These are phyloP conservation scores for Harrya chromipes DNA, from an alignment of 768 basidiomycete species.

Conservation along the genomic window DNA sequence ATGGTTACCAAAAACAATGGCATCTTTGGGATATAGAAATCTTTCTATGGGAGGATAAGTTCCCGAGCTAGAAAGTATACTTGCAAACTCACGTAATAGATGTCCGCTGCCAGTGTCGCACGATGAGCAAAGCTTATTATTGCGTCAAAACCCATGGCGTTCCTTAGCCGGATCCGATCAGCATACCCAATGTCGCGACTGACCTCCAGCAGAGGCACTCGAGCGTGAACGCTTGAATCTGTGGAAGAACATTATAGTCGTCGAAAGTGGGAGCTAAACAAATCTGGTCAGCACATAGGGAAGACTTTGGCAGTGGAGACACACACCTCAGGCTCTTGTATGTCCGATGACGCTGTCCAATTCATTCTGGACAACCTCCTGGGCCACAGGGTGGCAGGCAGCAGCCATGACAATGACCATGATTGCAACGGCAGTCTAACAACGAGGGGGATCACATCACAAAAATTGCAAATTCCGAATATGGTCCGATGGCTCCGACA, in stretches of 20 bases:
- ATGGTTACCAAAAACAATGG: constrained; percentile 36
- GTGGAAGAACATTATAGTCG: constrained; percentile 28
- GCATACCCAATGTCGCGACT: constrained; percentile 32
- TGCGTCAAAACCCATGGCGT: neutral
- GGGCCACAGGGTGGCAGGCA: constrained; percentile 51
- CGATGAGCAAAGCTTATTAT: constrained; percentile 56
- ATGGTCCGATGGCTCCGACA: too few species aligned
- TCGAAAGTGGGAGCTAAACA: constrained; percentile 39
- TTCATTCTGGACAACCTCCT: constrained; percentile 50
- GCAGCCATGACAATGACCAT: constrained; percentile 58
- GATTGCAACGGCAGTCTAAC: constrained; percentile 53
- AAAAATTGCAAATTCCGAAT: too few species aligned
- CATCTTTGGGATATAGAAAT: constrained; percentile 35
- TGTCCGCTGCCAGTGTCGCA: constrained; percentile 60
- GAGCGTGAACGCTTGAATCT: constrained; percentile 39
- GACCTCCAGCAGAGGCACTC: constrained; percentile 44
- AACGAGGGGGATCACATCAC: too few species aligned
- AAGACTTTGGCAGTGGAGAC: neutral
- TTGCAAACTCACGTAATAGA: constrained; percentile 48
- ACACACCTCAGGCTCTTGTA: constrained; percentile 31
- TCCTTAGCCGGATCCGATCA: neutral
- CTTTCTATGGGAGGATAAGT: constrained; percentile 27
- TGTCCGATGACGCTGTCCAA: constrained; percentile 51
- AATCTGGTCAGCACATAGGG: neutral
- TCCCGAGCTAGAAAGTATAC: neutral